Percentiles rank a stretch among this genome's conserved stretches.
These are phyloP conservation scores for Ceratocystiopsis minuta DNA, from an alignment of 2,329 filamentous ascomycete genomes.

Conservation along the genomic window DNA sequence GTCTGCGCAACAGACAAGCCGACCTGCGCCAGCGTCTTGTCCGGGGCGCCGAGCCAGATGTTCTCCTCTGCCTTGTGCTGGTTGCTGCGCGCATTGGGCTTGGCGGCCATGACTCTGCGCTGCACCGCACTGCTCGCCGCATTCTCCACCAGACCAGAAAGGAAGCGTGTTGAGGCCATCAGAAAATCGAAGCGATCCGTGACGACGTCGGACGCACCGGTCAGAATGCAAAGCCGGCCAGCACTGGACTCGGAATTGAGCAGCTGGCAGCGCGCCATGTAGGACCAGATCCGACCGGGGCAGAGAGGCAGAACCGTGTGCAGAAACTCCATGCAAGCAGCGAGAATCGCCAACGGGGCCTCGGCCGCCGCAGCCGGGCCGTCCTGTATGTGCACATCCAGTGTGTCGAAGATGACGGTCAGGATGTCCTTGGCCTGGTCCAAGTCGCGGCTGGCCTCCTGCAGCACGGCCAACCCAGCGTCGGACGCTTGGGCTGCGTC, in stretches of 20 bases:
- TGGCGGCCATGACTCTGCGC: constrained; percentile 34
- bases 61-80: constrained; percentile 15
- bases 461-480: constrained; percentile 30
- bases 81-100: constrained; percentile 25
- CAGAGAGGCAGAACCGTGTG: constrained; percentile 53
- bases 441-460: constrained; percentile 38
- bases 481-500: constrained; percentile 11
- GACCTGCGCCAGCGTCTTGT: constrained; percentile 57
- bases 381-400: constrained; percentile 52
- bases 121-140: constrained; percentile 51
- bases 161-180: constrained; percentile 53
- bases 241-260: constrained; percentile 60
- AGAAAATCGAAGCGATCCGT: constrained; percentile 63
- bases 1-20: constrained; percentile 56
- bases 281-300: constrained; percentile 78
- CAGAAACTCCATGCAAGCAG: constrained; percentile 64
- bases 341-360: constrained; percentile 40
- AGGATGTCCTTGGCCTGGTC: constrained; percentile 55
- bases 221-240: constrained; percentile 58
- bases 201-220: constrained; percentile 67
- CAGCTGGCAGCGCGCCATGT: constrained; percentile 64
- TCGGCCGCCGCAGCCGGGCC: constrained; percentile 39
- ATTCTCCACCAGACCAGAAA: constrained; percentile 58
- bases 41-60: constrained; percentile 54
- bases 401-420: constrained; percentile 63